Conservation (phyloP, 495 filamentous ascomycete species). For the Chaetomium cochliodes region DNA sequence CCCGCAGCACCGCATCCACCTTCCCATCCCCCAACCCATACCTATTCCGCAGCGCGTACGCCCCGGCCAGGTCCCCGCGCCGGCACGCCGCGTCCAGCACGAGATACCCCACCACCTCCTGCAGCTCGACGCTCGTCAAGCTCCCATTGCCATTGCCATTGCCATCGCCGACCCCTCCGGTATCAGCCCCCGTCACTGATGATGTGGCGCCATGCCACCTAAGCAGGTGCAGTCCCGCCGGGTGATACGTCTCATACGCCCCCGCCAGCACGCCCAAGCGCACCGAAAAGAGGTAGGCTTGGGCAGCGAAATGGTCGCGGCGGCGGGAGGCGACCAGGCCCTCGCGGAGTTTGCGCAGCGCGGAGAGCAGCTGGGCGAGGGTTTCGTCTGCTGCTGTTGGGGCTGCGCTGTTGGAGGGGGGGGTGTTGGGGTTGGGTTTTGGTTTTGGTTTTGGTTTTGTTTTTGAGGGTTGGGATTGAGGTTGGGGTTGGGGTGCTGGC, state of each 20-base stretch:
- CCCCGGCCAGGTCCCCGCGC: conserved; percentile 68
- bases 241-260: conserved; percentile 84
- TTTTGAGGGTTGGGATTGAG: conserved; percentile 3
- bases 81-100: conserved; percentile 88
- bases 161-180: too few species aligned
- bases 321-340: conserved; percentile 73
- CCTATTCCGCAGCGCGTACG: conserved; percentile 56
- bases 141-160: neutral
- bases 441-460: neutral
- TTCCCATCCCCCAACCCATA: conserved; percentile 55
- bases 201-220: conserved; percentile 34
- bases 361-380: conserved; percentile 51
- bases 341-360: conserved; percentile 90
- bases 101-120: conserved; percentile 75
- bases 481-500: neutral
- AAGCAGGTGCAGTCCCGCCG: conserved; percentile 77
- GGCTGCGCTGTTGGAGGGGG: neutral
- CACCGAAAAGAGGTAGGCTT: conserved; percentile 77
- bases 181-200: too few species aligned
- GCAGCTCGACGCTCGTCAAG: conserved; percentile 64
- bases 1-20: conserved; percentile 64
- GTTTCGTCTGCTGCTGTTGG: neutral
- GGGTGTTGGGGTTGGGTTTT: conserved; percentile 3
- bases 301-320: conserved; percentile 64
- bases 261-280: conserved; percentile 74